Evolutionary conservation across 768 basidiomycete species (phyloP).

Genomic region (Pleurotus salmoneostramineus): DNA sequence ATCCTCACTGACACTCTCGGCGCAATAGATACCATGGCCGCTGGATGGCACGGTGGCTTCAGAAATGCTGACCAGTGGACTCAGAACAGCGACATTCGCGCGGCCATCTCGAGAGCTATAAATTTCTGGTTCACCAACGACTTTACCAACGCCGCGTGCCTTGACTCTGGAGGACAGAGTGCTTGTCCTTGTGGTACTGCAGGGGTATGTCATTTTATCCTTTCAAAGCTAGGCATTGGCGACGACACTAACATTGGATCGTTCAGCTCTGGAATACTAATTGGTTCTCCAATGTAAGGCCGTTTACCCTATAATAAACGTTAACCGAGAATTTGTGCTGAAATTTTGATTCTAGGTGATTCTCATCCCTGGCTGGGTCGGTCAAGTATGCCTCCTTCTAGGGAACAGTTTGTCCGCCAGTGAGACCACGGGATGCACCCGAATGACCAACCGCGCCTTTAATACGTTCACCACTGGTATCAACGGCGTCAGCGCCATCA

Average conservation of each 20-base stretch:
- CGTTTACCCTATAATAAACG: neutral
- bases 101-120: constrained; percentile 35
- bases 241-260: neutral
- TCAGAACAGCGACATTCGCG: constrained; percentile 26
- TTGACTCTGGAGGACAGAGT: constrained; percentile 37
- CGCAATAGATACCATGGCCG: constrained; percentile 38
- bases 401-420: constrained; percentile 27
- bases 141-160: constrained; percentile 40
- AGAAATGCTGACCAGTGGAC: constrained; percentile 31
- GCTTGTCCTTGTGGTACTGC: constrained; percentile 47
- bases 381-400: constrained; percentile 43
- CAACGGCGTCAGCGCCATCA: constrained; percentile 35
- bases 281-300: constrained; percentile 44
- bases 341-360: constrained; percentile 35
- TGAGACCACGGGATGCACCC: constrained; percentile 30
- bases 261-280: constrained; percentile 41
- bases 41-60: constrained; percentile 48
- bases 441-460: constrained; percentile 40
- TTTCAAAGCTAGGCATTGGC: constrained; percentile 17
- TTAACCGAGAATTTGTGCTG: neutral
- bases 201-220: constrained; percentile 14
- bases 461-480: constrained; percentile 28
- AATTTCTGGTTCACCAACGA: constrained; percentile 51
- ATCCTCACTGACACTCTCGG: neutral
- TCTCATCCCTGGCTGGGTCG: constrained; percentile 45